Conservation (phyloP, 2,329 filamentous ascomycete genomes). For the Cytospora piceae region DNA sequence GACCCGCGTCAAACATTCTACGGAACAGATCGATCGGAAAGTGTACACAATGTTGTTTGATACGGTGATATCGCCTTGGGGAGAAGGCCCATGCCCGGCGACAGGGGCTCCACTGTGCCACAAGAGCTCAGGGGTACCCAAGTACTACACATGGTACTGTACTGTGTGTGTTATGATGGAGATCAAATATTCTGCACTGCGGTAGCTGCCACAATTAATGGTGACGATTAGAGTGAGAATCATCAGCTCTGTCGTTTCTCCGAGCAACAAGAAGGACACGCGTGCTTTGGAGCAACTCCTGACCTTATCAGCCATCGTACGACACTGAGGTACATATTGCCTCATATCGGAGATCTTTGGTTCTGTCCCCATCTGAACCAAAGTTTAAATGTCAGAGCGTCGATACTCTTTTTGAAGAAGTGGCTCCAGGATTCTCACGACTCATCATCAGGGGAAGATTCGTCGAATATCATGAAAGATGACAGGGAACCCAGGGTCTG, state of each 20-base stretch:
- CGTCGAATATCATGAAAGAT: not conserved
- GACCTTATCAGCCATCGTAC: slow-evolving; percentile 1
- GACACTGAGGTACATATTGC: not conserved
- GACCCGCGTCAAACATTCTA: not conserved
- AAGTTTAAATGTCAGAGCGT: not conserved
- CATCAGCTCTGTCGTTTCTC: slow-evolving; percentile 12
- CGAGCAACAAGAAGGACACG: slow-evolving; percentile 1
- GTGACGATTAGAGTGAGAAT: slow-evolving; percentile 12
- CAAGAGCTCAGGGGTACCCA: slow-evolving; percentile 18
- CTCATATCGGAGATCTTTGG: not conserved
- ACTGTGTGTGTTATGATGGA: not conserved
- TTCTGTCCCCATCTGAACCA: not conserved
- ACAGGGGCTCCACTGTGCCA: slow-evolving; percentile 7
- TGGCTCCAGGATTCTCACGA: not conserved
- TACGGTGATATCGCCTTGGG: slow-evolving; percentile 2
- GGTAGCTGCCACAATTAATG: slow-evolving; percentile 3
- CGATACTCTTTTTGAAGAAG: not conserved
- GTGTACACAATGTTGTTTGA: slow-evolving; percentile 2
- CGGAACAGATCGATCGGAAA: not conserved
- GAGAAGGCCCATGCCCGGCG: slow-evolving; percentile 9
- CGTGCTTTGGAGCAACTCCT: slow-evolving; percentile 10
- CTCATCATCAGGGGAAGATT: slow-evolving; percentile 1
- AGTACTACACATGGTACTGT: not conserved
- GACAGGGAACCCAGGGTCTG: not conserved
- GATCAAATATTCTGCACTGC: slow-evolving; percentile 6